Evolutionary conservation across 2,329 filamentous ascomycete genomes (phyloP).

Genomic region (Trichoderma harzianum): DNA sequence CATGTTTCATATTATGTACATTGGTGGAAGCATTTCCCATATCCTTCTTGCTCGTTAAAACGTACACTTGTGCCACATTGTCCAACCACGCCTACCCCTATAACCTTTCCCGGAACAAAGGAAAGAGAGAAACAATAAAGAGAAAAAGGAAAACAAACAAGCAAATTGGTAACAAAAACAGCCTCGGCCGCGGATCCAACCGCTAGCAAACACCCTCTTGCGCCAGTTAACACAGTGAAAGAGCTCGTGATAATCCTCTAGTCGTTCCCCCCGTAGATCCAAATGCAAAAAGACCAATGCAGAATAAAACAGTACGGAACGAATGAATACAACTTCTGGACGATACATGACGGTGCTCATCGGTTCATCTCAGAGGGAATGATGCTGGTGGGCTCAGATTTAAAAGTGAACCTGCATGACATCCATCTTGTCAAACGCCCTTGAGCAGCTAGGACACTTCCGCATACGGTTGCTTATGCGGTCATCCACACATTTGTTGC

Average conservation of each 20-base stretch:
- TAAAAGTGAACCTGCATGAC: conserved; percentile 68
- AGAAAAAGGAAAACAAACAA: neutral
- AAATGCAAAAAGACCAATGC: neutral
- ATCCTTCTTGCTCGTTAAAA: conserved; percentile 21
- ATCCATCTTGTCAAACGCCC: conserved; percentile 86
- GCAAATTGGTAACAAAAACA: neutral
- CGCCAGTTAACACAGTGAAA: conserved; percentile 3
- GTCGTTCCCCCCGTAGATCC: conserved; percentile 1
- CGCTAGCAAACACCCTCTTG: conserved; percentile 2
- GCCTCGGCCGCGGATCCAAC: conserved; percentile 1
- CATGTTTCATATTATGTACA: conserved; percentile 24
- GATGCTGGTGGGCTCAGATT: neutral
- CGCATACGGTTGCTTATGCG: conserved; percentile 84
- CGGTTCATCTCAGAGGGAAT: neutral
- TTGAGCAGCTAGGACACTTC: conserved; percentile 93
- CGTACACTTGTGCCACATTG: conserved; percentile 21
- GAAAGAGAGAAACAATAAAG: neutral
- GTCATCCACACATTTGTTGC: conserved; percentile 84
- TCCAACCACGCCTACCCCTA: conserved; percentile 23
- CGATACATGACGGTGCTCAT: neutral
- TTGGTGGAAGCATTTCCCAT: conserved; percentile 19
- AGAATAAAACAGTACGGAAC: neutral
- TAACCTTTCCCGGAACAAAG: neutral
- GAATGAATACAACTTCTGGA: neutral
- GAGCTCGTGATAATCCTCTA: conserved; percentile 12